Percentiles rank a stretch among this genome's conserved stretches.
Evolutionary conservation across 331 rosid species (phyloP).

Genomic region (Arachis monticola): DNA sequence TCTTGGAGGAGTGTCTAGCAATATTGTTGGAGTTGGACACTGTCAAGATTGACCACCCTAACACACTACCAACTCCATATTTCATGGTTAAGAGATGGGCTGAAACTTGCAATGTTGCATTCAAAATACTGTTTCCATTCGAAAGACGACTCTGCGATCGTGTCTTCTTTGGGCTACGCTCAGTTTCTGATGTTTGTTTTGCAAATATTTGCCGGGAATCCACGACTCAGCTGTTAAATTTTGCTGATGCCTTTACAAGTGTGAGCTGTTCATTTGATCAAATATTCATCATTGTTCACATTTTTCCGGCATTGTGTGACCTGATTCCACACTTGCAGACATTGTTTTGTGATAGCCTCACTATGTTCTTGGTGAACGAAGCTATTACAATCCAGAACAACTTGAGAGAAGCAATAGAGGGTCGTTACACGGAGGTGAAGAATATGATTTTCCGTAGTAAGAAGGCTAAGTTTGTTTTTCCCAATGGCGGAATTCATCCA

Average conservation of each 20-base stretch:
- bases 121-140: slow-evolving; percentile 40
- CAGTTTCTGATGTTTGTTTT: slow-evolving; percentile 61
- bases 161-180: slow-evolving; percentile 59
- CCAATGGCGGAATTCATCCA: too few species aligned
- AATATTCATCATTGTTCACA: slow-evolving; percentile 46
- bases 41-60: too few species aligned
- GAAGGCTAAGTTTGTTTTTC: too few species aligned
- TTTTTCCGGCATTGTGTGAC: slow-evolving; percentile 58
- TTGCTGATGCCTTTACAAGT: slow-evolving; percentile 53
- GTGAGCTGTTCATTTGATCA: slow-evolving; percentile 61
- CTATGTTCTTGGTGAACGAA: slow-evolving; percentile 55
- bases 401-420: slow-evolving; percentile 63
- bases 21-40: too few species aligned
- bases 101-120: slow-evolving; percentile 51
- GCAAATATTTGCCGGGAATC: slow-evolving; percentile 61
- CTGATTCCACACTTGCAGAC: slow-evolving; percentile 60
- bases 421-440: not conserved
- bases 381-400: slow-evolving; percentile 65
- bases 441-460: too few species aligned
- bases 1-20: too few species aligned
- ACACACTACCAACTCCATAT: too few species aligned
- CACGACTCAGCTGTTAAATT: slow-evolving; percentile 54
- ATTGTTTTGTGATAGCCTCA: slow-evolving; percentile 47
- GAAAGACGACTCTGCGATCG: slow-evolving; percentile 44
- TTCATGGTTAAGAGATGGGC: slow-evolving; percentile 64